Conservation (phyloP, 257 asterid genomes). For the Plantago elongata region DNA sequence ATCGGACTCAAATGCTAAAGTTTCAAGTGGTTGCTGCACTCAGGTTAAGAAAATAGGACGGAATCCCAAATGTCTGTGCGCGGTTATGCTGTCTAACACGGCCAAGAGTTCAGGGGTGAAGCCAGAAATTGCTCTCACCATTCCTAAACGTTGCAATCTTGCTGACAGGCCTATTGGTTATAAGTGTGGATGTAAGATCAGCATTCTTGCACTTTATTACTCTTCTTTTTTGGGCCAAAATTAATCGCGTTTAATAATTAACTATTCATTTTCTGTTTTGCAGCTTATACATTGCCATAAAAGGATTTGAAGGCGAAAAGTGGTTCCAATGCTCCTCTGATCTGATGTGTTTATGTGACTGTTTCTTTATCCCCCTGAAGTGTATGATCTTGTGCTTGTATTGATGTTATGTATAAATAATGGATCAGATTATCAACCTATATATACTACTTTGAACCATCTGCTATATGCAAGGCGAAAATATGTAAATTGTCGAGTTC, state of each 20-base stretch:
- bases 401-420: no score
- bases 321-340: no score
- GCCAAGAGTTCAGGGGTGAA: conserved; percentile 58
- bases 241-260: background rate
- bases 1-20: conserved; percentile 35
- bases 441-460: no score
- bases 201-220: background rate
- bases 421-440: no score
- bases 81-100: conserved; percentile 61
- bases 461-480: no score
- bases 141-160: conserved; percentile 66
- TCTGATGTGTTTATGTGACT: no score
- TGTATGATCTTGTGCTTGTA: no score
- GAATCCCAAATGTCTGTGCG: conserved; percentile 64
- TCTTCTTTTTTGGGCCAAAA: background rate
- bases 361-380: no score
- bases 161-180: conserved; percentile 66
- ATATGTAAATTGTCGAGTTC: no score
- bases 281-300: conserved; percentile 58
- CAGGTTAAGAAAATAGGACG: conserved; percentile 48
- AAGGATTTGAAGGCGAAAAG: conserved; percentile 6
- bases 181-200: conserved; percentile 60
- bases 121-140: conserved; percentile 54
- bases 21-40: conserved; percentile 44
- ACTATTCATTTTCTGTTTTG: no score